Evolutionary conservation across 257 asterid species (phyloP), one percentile per base, ranked within the genome.

Genomic region (Gentiana straminea): DNA sequence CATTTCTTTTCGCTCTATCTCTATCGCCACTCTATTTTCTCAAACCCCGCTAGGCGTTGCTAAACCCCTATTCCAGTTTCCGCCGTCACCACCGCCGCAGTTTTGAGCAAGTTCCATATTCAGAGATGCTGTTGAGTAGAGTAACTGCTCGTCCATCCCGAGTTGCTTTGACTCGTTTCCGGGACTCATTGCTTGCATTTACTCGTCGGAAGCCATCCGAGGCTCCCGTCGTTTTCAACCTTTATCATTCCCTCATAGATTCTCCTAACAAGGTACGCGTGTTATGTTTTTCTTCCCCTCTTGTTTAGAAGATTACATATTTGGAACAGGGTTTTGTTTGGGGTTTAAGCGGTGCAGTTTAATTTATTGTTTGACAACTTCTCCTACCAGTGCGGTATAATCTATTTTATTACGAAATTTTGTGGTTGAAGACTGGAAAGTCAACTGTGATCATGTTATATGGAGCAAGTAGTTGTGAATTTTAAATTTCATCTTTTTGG

Each of bases 71-170:
- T 24, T 24, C 24, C 24, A 24, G 24, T 24, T 24, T 24, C 24
- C 24, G 24, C 24, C 24, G 24, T 24, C 24, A 0, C 8, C 24
- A 24, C 24, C 24, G 24, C 1, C 24, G 24, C 24, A 24, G 24
- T 24, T 24, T 24, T 24, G 24, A 24, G 24, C 24, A 24, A 24
- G 24, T 24, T 41, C 9, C 46, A 3, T 48, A 12, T 10, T 49
- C 58, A 57, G 49, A 34, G 64, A 85, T 85, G 97, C 77, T 92
- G 35, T 61, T 70, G 13, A 65, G 82, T 58, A 85, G 82, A 76
- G 47, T 82, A 24, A 43, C 85, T 2, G 60, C 61, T 50, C 83
- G 94, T 51, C 67, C 85, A 13, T 71, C 94, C 1, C 78, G 77
- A 59, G 15, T 67, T 51, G 45, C 68, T 35, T 24, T 75, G 64